Percentiles rank a stretch among this genome's conserved stretches.
Evolutionary conservation across 768 basidiomycete species (phyloP).

Genomic region (Infundibulicybe gibba): DNA sequence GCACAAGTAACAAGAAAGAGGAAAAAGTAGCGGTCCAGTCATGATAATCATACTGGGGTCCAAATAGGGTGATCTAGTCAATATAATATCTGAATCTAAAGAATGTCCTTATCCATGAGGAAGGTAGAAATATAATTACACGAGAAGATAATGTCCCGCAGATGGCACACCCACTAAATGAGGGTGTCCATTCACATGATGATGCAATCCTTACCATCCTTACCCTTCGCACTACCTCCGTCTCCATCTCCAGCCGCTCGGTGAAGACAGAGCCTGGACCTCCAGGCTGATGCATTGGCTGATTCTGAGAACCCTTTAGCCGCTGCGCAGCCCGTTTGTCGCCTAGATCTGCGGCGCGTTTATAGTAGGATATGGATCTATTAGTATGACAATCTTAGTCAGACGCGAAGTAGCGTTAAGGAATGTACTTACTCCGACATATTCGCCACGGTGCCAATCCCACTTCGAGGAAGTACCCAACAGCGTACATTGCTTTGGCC

Average conservation of each 20-base stretch:
- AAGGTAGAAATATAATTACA: no score
- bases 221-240: slow-evolving; percentile 39
- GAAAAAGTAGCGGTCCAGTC: no score
- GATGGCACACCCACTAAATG: background rate
- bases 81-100: no score
- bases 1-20: no score
- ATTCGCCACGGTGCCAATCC: slow-evolving; percentile 80
- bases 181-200: slow-evolving; percentile 56
- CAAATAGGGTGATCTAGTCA: no score
- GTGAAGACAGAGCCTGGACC: slow-evolving; percentile 59
- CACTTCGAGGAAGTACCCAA: slow-evolving; percentile 96
- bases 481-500: slow-evolving; percentile 95
- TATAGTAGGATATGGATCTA: slow-evolving; percentile 80
- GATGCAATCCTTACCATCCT: slow-evolving; percentile 79
- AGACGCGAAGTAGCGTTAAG: slow-evolving; percentile 4
- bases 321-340: slow-evolving; percentile 93
- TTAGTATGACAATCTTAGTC: background rate
- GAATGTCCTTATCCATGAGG: no score
- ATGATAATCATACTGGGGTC: no score
- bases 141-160: no score
- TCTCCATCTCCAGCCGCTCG: slow-evolving; percentile 45
- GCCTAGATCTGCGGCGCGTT: slow-evolving; percentile 85
- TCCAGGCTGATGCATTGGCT: slow-evolving; percentile 53
- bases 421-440: slow-evolving; percentile 54
- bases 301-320: slow-evolving; percentile 57